Percentiles rank a stretch among this genome's conserved stretches.
phyloP scores from a whole-genome alignment of 23 red algal genomes.

The Agarophyton chilense region DNA sequence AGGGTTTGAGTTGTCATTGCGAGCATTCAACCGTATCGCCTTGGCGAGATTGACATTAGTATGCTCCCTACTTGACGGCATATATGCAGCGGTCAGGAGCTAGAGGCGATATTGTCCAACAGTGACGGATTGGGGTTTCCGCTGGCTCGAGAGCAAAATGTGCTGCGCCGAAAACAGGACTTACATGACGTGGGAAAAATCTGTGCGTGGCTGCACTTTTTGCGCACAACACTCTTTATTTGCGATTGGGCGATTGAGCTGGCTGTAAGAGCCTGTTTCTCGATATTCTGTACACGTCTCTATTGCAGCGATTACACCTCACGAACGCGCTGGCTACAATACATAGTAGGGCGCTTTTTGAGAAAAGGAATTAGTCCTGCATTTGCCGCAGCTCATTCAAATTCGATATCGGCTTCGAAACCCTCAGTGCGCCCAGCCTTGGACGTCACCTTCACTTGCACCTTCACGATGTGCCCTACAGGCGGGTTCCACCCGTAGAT shows the following conservation, averaged over 20 bases:
- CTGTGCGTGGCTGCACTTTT: not conserved
- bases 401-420: slow-evolving; percentile 32
- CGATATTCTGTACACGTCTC: too few relatives aligned
- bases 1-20: not conserved
- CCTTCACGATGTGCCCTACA: slow-evolving; percentile 12
- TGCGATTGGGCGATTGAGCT: not conserved
- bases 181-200: not conserved
- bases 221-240: not conserved
- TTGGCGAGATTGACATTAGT: too few relatives aligned
- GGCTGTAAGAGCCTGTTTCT: not conserved
- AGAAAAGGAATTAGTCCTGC: too few relatives aligned
- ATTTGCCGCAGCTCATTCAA: not conserved
- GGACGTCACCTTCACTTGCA: slow-evolving; percentile 49
- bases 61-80: too few relatives aligned
- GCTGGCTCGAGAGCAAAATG: too few relatives aligned
- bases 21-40: too few relatives aligned
- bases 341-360: too few relatives aligned
- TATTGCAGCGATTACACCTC: too few relatives aligned
- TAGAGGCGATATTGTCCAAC: too few relatives aligned
- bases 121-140: too few relatives aligned
- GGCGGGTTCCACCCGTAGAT: slow-evolving; percentile 41
- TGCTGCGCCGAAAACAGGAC: not conserved
- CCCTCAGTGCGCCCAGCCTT: not conserved
- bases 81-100: too few relatives aligned
- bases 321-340: too few relatives aligned